Conservation (phyloP, 2,329 filamentous ascomycete species). For the Penicillium sp. region DNA sequence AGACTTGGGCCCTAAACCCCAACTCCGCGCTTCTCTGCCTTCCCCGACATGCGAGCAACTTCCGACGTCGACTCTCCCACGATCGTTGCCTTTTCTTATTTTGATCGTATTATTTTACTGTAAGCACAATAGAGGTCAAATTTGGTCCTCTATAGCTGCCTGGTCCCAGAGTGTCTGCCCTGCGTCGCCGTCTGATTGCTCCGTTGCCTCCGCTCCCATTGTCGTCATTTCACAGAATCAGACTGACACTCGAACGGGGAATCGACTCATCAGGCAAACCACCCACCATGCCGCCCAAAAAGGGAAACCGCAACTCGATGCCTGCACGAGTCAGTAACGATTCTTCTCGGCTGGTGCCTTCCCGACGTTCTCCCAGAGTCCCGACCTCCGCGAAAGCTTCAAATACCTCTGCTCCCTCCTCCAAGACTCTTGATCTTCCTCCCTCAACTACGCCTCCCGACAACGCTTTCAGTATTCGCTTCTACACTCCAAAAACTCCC, state of each 20-base stretch:
- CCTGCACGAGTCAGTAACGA: conserved; percentile 18
- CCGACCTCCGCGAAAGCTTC: conserved; percentile 12
- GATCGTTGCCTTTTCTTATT: neutral
- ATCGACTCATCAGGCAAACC: conserved; percentile 8
- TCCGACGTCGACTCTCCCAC: conserved; percentile 24
- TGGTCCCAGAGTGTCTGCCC: neutral
- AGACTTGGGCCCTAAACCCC: conserved; percentile 20
- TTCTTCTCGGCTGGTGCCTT: conserved; percentile 17
- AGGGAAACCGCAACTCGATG: conserved; percentile 26
- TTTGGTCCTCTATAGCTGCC: neutral
- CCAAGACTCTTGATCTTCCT: conserved; percentile 18
- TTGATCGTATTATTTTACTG: neutral
- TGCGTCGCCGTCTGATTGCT: neutral
- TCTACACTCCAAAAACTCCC: conserved; percentile 19
- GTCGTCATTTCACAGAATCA: neutral
- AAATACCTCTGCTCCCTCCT: conserved; percentile 10
- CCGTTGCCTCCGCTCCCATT: conserved; percentile 2
- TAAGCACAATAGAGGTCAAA: neutral
- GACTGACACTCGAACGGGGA: conserved; percentile 12
- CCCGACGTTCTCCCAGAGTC: conserved; percentile 26
- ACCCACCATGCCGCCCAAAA: conserved; percentile 28
- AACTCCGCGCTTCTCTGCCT: conserved; percentile 16
- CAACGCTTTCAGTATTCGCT: conserved; percentile 19
- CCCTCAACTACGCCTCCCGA: conserved; percentile 17
- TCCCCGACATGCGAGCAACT: conserved; percentile 10